phyloP scores from a whole-genome alignment of 2,329 filamentous ascomycete species.

The Trichoderma brevicompactum region DNA sequence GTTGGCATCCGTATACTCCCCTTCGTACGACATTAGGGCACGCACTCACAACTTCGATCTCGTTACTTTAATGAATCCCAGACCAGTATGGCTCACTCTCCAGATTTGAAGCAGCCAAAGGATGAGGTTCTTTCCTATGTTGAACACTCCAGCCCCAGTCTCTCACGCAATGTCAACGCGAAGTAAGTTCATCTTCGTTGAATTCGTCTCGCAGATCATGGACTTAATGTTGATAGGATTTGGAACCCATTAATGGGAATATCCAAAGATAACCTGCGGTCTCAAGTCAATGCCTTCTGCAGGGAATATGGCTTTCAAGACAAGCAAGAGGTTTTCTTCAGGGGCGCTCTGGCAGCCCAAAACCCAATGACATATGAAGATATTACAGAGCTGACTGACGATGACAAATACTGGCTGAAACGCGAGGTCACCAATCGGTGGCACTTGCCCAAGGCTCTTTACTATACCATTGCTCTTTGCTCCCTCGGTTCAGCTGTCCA shows the following conservation, averaged over 20 bases:
- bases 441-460: constrained; percentile 37
- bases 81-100: constrained; percentile 14
- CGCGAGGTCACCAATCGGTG: constrained; percentile 39
- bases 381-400: constrained; percentile 34
- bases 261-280: constrained; percentile 33
- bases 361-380: constrained; percentile 32
- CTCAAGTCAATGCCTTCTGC: constrained; percentile 37
- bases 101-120: constrained; percentile 31
- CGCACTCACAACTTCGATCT: background rate
- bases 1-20: background rate
- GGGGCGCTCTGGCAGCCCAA: constrained; percentile 39
- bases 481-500: constrained; percentile 41
- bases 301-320: constrained; percentile 37
- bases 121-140: constrained; percentile 34
- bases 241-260: constrained; percentile 38
- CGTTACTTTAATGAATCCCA: no score
- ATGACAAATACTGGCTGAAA: constrained; percentile 35
- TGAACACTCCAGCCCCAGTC: constrained; percentile 32
- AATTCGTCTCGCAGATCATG: no score
- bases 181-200: constrained; percentile 31
- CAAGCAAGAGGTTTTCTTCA: constrained; percentile 36
- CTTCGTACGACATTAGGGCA: background rate
- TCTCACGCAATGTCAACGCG: constrained; percentile 41
- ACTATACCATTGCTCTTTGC: constrained; percentile 38
- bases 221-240: constrained; percentile 32